These are phyloP conservation scores for Sphaerulina vaccinii DNA, from an alignment of 2,329 filamentous ascomycete species.

Conservation along the genomic window DNA sequence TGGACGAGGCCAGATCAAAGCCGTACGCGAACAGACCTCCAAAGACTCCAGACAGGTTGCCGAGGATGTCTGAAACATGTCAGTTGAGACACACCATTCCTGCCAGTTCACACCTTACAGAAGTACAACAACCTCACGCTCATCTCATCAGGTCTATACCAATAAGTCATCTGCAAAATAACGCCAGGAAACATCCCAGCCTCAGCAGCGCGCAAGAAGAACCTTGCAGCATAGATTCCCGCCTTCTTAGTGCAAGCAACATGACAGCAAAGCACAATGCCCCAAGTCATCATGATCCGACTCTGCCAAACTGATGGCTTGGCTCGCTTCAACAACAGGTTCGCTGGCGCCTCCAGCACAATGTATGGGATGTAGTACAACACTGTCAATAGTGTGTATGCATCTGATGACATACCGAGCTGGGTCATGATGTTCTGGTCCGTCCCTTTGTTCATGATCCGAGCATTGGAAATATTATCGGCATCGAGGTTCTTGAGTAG, in stretches of 20 bases:
- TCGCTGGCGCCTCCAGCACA: conserved; percentile 19
- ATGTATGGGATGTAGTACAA: conserved; percentile 36
- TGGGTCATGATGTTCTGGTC: conserved; percentile 25
- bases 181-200: conserved; percentile 17
- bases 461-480: conserved; percentile 38
- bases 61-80: not conserved
- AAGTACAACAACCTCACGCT: conserved; percentile 6
- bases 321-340: conserved; percentile 16
- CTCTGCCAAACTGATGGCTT: conserved; percentile 18
- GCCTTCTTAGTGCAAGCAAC: conserved; percentile 5
- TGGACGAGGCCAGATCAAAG: not conserved
- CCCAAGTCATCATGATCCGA: conserved; percentile 15
- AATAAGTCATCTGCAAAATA: conserved; percentile 11
- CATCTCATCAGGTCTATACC: conserved; percentile 9
- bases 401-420: conserved; percentile 34
- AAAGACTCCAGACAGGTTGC: not conserved
- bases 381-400: conserved; percentile 39
- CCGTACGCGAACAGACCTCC: not conserved
- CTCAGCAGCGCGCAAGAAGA: conserved; percentile 12
- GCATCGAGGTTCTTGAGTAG: conserved; percentile 37
- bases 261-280: conserved; percentile 12
- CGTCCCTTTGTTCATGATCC: conserved; percentile 40
- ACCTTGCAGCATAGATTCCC: conserved; percentile 2
- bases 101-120: not conserved
- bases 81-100: not conserved